Conservation (phyloP, 2,329 filamentous ascomycete genomes). For the Neodidymelliopsis sp. region DNA sequence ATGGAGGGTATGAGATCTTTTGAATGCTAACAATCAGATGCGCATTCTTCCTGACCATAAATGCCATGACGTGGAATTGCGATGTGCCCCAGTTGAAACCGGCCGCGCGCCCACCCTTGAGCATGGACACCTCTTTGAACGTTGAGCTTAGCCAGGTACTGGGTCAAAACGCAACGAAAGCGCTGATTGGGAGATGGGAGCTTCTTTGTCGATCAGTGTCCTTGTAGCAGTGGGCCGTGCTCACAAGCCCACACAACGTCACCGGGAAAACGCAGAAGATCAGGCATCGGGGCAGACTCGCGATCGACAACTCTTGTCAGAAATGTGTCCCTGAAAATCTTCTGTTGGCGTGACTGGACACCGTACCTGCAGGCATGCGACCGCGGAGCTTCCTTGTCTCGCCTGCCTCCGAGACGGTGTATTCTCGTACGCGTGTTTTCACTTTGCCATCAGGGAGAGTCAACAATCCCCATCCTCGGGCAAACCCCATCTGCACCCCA, state of each 20-base stretch:
- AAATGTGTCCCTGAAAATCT: slow-evolving; percentile 28
- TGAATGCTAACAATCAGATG: slow-evolving; percentile 20
- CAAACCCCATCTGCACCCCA: slow-evolving; percentile 14
- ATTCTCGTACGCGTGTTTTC: slow-evolving; percentile 12
- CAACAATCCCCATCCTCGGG: slow-evolving; percentile 15
- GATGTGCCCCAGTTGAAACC: slow-evolving; percentile 19
- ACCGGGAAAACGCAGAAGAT: slow-evolving; percentile 26
- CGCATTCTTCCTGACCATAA: slow-evolving; percentile 25
- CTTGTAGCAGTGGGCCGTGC: slow-evolving; percentile 11
- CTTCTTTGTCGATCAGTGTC: slow-evolving; percentile 28
- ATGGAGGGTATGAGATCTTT: slow-evolving; percentile 14
- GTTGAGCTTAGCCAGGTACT: slow-evolving; percentile 4
- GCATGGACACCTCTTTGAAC: slow-evolving; percentile 15
- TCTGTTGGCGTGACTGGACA: slow-evolving; percentile 20
- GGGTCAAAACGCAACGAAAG: background rate
- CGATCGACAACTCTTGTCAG: slow-evolving; percentile 26
- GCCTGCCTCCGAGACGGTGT: background rate
- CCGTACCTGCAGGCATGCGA: slow-evolving; percentile 37
- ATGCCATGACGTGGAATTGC: slow-evolving; percentile 37
- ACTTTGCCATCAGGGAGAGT: slow-evolving; percentile 15
- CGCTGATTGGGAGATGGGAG: slow-evolving; percentile 31
- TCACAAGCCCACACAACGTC: slow-evolving; percentile 39
- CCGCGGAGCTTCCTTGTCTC: slow-evolving; percentile 1
- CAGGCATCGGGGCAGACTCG: slow-evolving; percentile 30
- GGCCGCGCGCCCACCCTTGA: slow-evolving; percentile 18